phyloP scores from a whole-genome alignment of 2,329 filamentous ascomycete species.

The Pestalotiopsis sp. region DNA sequence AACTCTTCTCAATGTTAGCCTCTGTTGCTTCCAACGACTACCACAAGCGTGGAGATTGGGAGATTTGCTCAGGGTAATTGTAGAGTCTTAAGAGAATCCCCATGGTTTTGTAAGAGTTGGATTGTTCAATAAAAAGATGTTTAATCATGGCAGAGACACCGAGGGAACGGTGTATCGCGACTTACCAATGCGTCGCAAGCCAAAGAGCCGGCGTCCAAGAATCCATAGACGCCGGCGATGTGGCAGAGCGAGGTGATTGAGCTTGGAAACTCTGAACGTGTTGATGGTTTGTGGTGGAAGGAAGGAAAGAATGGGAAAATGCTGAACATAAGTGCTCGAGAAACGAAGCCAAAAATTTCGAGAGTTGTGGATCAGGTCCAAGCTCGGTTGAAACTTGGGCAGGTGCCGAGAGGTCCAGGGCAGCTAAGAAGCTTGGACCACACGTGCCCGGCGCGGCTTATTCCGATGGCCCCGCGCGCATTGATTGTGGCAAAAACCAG shows the following conservation, averaged over 20 bases:
- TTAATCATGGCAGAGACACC: constrained; percentile 42
- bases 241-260: not conserved
- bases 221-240: not conserved
- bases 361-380: constrained; percentile 7
- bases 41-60: not conserved
- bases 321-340: not conserved
- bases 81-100: constrained; percentile 51
- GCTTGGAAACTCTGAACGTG: not conserved
- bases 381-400: not conserved
- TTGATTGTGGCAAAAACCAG: constrained; percentile 8
- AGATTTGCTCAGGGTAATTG: constrained; percentile 57
- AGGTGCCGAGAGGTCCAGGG: not conserved
- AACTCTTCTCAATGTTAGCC: constrained; percentile 15
- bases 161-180: constrained; percentile 9
- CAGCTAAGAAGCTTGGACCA: not conserved
- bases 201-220: not conserved
- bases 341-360: constrained; percentile 15
- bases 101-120: constrained; percentile 62
- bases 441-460: not conserved
- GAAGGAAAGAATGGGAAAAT: constrained; percentile 3
- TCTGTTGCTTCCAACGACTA: not conserved
- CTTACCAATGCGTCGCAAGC: not conserved
- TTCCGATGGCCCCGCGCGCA: constrained; percentile 1
- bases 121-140: constrained; percentile 52
- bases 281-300: not conserved